These are phyloP conservation scores for Albatrellus ellisii DNA, from an alignment of 768 basidiomycete species.

Conservation along the genomic window DNA sequence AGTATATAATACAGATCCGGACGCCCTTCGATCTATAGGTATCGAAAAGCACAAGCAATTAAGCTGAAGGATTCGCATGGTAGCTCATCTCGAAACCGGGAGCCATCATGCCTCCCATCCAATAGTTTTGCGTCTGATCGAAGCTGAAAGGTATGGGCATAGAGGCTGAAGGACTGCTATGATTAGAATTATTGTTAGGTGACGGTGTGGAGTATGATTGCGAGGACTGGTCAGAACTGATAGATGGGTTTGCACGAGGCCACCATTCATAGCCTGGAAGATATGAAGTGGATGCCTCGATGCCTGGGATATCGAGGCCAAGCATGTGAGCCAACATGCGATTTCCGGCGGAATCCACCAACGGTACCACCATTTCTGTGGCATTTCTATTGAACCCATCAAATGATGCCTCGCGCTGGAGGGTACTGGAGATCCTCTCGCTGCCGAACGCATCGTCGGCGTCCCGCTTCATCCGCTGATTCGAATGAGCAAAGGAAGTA, in stretches of 20 bases:
- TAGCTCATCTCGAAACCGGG: slow-evolving; percentile 2
- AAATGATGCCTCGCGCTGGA: not conserved
- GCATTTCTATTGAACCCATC: not conserved
- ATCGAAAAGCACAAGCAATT: no score
- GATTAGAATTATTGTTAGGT: slow-evolving; percentile 9
- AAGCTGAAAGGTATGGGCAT: slow-evolving; percentile 14
- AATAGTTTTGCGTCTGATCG: slow-evolving; percentile 10
- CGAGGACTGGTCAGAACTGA: not conserved
- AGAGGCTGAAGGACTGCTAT: slow-evolving; percentile 10
- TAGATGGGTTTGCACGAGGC: slow-evolving; percentile 3
- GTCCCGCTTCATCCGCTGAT: slow-evolving; percentile 7
- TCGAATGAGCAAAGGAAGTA: not conserved
- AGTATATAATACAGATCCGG: not conserved
- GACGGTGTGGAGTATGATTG: slow-evolving; percentile 9
- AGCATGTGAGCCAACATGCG: slow-evolving; percentile 13
- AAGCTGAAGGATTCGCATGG: no score
- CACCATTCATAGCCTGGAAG: slow-evolving; percentile 11
- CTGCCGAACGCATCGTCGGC: slow-evolving; percentile 13
- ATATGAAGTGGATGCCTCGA: slow-evolving; percentile 8
- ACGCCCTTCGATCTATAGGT: not conserved
- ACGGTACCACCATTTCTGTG: not conserved
- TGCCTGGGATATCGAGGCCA: slow-evolving; percentile 10
- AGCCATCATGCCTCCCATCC: slow-evolving; percentile 3
- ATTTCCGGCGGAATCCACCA: not conserved
- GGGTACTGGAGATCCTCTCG: not conserved